phyloP scores from a whole-genome alignment of 1,139 yeast species.

The Suhomyces atakaporum region DNA sequence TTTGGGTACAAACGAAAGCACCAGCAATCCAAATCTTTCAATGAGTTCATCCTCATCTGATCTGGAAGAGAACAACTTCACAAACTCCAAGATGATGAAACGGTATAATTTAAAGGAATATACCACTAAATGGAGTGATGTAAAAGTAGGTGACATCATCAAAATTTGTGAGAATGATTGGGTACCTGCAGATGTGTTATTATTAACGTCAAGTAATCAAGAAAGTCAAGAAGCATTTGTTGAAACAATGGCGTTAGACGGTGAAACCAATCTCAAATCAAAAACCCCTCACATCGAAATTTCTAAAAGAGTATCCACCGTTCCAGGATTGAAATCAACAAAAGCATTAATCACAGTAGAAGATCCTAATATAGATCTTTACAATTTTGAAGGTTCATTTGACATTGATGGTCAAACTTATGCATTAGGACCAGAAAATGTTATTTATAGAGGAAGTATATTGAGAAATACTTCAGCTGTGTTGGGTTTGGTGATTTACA shows the following conservation, averaged over 20 bases:
- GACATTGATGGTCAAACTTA: constrained; percentile 30
- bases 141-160: constrained; percentile 84
- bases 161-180: constrained; percentile 77
- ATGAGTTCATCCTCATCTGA: constrained; percentile 12
- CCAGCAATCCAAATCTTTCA: constrained; percentile 5
- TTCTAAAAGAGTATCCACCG: constrained; percentile 49
- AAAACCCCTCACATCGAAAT: constrained; percentile 67
- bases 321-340: constrained; percentile 52
- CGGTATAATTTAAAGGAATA: constrained; percentile 37
- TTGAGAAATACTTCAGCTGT: constrained; percentile 76
- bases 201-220: constrained; percentile 59
- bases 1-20: constrained; percentile 1
- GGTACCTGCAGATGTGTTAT: constrained; percentile 86
- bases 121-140: constrained; percentile 64
- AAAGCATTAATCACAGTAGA: constrained; percentile 66
- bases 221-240: constrained; percentile 75
- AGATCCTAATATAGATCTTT: constrained; percentile 88
- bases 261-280: constrained; percentile 88
- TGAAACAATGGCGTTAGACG: constrained; percentile 97
- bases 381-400: constrained; percentile 85
- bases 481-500: constrained; percentile 81
- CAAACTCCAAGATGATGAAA: constrained; percentile 31
- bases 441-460: constrained; percentile 85
- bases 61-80: constrained; percentile 12
- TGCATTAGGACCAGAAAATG: constrained; percentile 78